Evolutionary conservation across 2,329 filamentous ascomycete genomes (phyloP), one percentile per base, ranked within the genome.

Genomic region (Neonectria magnoliae): DNA sequence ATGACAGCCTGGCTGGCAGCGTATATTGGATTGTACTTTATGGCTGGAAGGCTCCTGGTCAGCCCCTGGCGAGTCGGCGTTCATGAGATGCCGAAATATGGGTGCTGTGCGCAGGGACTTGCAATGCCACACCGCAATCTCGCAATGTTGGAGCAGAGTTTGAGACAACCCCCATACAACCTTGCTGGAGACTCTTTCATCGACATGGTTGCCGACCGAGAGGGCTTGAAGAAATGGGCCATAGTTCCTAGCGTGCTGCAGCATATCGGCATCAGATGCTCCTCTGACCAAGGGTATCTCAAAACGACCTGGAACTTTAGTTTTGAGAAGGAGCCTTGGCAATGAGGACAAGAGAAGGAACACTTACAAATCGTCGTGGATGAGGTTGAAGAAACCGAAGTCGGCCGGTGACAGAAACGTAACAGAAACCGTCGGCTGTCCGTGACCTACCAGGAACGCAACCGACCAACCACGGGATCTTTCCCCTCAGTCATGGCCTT

Each of bases 71-170:
- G 44, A 3, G 44, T 29, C 4, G 76, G 76, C 1, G 68, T 79
- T 7, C 71, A 71, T 1, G 72, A 78, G 66, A 79, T 79, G 77
- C 70, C 75, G 1, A 68, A 65, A 10, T 78, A 78, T 38, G 77
- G 77, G 8, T 79, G 77, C 41, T 79, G 77, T 47, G 75, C 77
- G 6, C 77, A 79, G 57, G 77, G 77, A 0, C 67, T 79, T 3
- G 71, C 77, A 2, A 77, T 78, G 41, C 73, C 77, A 4, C 62
- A 64, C 3, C 70, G 69, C 16, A 68, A 78, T 14, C 59, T 78
- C 2, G 52, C 56, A 13, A 52, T 44, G 4, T 42, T 79, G 13
- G 67, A 70, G 44, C 27, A 44, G 1, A 55, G 47, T 11, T 42
- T 77, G 1, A 41, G 65, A 13, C 45, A 66, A 29, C 65, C 72